A percentile compares a stretch with the other conserved stretches of the same genome.
Evolutionary conservation across 768 basidiomycete genomes (phyloP).

Genomic region (Agrocybe chaxingu): DNA sequence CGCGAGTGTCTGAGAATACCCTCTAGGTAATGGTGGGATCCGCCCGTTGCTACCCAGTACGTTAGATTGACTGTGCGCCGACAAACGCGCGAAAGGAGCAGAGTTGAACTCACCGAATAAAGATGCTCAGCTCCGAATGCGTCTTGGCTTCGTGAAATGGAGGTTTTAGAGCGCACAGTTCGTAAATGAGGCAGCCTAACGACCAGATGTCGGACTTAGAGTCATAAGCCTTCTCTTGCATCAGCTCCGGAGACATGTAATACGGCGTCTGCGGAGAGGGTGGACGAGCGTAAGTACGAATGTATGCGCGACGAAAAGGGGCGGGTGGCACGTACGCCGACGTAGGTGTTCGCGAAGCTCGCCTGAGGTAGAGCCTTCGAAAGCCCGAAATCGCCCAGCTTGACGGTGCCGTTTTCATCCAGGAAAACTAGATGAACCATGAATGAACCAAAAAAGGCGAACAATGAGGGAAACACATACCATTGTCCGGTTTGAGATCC

Average conservation of each 20-base stretch:
- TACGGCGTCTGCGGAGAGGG: conserved; percentile 78
- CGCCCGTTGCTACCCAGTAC: conserved; percentile 61
- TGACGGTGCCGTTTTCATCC: conserved; percentile 79
- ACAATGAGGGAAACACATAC: conserved; percentile 36
- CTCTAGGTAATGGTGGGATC: conserved; percentile 86
- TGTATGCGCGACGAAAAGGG: neutral
- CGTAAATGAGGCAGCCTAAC: conserved; percentile 93
- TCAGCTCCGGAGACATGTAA: conserved; percentile 98
- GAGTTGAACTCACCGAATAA: conserved; percentile 57
- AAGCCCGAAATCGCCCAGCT: conserved; percentile 95
- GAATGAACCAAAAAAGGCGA: neutral
- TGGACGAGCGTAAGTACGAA: neutral
- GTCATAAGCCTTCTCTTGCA: conserved; percentile 97
- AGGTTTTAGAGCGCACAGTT: conserved; percentile 90
- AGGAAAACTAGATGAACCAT: conserved; percentile 68
- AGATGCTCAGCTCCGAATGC: conserved; percentile 77
- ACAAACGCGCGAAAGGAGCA: neutral
- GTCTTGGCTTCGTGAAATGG: conserved; percentile 94
- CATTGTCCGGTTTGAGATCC: conserved; percentile 97
- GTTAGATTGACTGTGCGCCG: neutral
- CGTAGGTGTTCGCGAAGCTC: conserved; percentile 93
- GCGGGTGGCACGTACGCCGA: conserved; percentile 65
- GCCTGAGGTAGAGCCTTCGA: conserved; percentile 88
- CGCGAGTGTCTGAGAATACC: conserved; percentile 71
- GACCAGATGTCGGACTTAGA: conserved; percentile 99